Evolutionary conservation across 2,329 filamentous ascomycete species (phyloP), one percentile per base, ranked within the genome.

Genomic region (Fusarium sp.): DNA sequence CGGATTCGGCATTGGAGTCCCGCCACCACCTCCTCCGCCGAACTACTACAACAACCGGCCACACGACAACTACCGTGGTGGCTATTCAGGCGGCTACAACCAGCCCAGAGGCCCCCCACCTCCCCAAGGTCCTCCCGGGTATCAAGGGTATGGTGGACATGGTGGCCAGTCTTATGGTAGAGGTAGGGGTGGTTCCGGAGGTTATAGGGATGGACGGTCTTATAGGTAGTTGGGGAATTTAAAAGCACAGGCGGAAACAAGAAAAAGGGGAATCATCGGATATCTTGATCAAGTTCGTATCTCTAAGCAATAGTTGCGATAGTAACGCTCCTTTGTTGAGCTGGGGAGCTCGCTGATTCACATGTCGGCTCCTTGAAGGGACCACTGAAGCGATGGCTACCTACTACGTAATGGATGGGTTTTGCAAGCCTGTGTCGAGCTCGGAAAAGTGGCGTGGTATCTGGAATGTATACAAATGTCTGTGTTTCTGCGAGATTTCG

Each of bases 1-100:
- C 16, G 80, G 80, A 6, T 81, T 81, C 36, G 80, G 80, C 4
- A 76, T 80, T n/a, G 80, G 80, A n/a, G 74, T 79, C 12, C 80
- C 80, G 24, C 80, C 80, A 20, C 80, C 80, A 6, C 80, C 80
- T 49, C 80, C 80, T 31, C 66, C 77, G 46, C 42, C 67, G 17
- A 66, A 75, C 33, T 72, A 77, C 58, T 74, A 79, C 62, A 76
- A 74, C 33, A 64, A 65, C n/a, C 71, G 67, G 36, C 55, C 62
- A 11, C 69, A 71, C 14, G 68, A 73, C 20, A 68, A 67, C 33
- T 64, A 65, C 14, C 62, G 70, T 16, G 67, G 71, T 10, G 74
- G 72, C n/a, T 63, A 73, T 51, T 65, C 70, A 31, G 75, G 73
- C 33, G 75, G 73, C 33, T 70, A 74, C 55, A 70, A 75, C 44